Percentiles rank a stretch among this genome's conserved stretches.
These are phyloP conservation scores for Cutaneotrichosporon cavernicola DNA, from an alignment of 1,284 basidiomycete genomes.

Conservation along the genomic window DNA sequence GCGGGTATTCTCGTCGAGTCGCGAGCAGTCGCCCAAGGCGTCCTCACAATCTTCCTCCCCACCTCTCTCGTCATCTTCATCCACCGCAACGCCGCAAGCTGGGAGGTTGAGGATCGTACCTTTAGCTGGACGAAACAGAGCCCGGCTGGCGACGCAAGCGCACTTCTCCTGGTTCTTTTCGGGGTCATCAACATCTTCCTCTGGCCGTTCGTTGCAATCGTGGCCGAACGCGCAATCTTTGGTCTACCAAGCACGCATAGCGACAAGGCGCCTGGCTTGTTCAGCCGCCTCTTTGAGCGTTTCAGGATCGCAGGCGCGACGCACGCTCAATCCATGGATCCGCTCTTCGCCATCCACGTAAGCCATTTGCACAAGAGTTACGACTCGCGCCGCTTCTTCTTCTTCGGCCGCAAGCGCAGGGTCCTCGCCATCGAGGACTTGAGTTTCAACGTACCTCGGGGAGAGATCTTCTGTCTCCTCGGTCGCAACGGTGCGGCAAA, in stretches of 20 bases:
- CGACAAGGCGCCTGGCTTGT: slow-evolving; percentile 1
- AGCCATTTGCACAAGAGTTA: slow-evolving; percentile 34
- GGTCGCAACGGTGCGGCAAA: slow-evolving; percentile 71
- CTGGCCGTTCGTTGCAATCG: slow-evolving; percentile 65
- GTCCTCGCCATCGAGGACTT: slow-evolving; percentile 66
- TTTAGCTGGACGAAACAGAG: slow-evolving; percentile 61
- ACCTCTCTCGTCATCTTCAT: slow-evolving; percentile 72
- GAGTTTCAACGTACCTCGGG: slow-evolving; percentile 64
- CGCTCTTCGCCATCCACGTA: slow-evolving; percentile 29
- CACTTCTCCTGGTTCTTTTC: slow-evolving; percentile 65
- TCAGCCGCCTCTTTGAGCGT: not conserved
- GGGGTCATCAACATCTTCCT: slow-evolving; percentile 67
- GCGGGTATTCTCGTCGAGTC: slow-evolving; percentile 63
- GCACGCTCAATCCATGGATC: slow-evolving; percentile 8
- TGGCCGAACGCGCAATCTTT: slow-evolving; percentile 64
- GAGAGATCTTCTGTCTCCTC: slow-evolving; percentile 70
- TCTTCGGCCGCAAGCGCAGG: slow-evolving; percentile 44
- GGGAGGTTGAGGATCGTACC: slow-evolving; percentile 60
- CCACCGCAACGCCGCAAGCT: slow-evolving; percentile 66
- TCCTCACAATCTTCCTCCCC: slow-evolving; percentile 70
- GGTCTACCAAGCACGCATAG: slow-evolving; percentile 52
- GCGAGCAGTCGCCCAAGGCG: slow-evolving; percentile 56
- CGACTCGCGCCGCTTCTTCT: slow-evolving; percentile 25
- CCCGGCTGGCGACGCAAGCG: slow-evolving; percentile 60
- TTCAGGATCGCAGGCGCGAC: not conserved